Conservation (phyloP, 148 eudicot genomes). For the Fagopyrum tataricum region DNA sequence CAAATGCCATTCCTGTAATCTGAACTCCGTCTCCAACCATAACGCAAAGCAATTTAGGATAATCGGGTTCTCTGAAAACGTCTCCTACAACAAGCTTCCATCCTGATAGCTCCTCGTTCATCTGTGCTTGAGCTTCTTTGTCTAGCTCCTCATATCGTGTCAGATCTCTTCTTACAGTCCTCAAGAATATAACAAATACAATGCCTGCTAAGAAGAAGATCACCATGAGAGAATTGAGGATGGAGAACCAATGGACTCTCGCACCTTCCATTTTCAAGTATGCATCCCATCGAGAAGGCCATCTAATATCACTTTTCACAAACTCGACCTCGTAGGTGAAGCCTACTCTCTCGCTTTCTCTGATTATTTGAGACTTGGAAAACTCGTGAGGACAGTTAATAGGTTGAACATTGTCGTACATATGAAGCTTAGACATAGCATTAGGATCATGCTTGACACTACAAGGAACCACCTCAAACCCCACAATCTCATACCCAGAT, state of each 20-base stretch:
- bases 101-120: slow-evolving; percentile 68
- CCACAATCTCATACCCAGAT: slow-evolving; percentile 51
- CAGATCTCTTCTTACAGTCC: slow-evolving; percentile 63
- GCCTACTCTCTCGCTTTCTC: slow-evolving; percentile 39
- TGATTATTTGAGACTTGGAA: slow-evolving; percentile 42
- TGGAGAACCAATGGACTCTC: slow-evolving; percentile 63
- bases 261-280: slow-evolving; percentile 62
- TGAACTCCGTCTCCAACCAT: too few relatives aligned
- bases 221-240: slow-evolving; percentile 58
- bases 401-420: slow-evolving; percentile 33
- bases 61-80: slow-evolving; percentile 44
- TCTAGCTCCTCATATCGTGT: slow-evolving; percentile 24
- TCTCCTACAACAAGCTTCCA: slow-evolving; percentile 47
- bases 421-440: slow-evolving; percentile 46
- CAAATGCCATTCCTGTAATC: too few relatives aligned
- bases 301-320: slow-evolving; percentile 51
- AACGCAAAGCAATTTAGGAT: neutral
- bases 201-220: slow-evolving; percentile 31
- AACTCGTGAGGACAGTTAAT: slow-evolving; percentile 46
- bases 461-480: slow-evolving; percentile 61
- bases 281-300: slow-evolving; percentile 79
- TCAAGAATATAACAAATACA: slow-evolving; percentile 13
- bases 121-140: slow-evolving; percentile 3
- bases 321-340: slow-evolving; percentile 63
- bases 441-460: slow-evolving; percentile 57